These are phyloP conservation scores for Kodamaea hsintzibuensis DNA, from an alignment of 805 yeast species.

Conservation along the genomic window DNA sequence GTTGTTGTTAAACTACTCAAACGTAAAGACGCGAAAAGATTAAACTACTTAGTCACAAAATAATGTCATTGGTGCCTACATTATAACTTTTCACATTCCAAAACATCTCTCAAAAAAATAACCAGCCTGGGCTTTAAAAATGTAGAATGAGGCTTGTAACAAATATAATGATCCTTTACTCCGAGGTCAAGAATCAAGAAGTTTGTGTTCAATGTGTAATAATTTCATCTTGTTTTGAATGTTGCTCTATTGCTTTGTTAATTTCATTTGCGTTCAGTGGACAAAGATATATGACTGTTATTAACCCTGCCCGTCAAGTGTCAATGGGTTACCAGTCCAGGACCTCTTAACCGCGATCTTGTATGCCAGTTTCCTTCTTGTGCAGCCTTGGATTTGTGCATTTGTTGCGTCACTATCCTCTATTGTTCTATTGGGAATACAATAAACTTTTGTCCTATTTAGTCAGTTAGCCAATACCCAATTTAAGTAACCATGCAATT, in stretches of 20 bases:
- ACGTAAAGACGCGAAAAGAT: background rate
- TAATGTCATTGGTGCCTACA: background rate
- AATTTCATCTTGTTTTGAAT: background rate
- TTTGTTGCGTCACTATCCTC: background rate
- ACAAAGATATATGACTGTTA: no score
- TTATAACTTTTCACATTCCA: background rate
- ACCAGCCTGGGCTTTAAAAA: background rate
- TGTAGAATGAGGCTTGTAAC: no score
- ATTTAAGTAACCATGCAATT: background rate
- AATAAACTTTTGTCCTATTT: background rate
- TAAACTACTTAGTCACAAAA: background rate
- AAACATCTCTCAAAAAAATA: background rate
- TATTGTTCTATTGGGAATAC: background rate
- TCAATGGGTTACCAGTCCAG: background rate
- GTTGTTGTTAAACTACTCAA: background rate
- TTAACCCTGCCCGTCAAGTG: background rate
- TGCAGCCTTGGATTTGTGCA: background rate
- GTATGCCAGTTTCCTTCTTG: background rate
- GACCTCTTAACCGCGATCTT: background rate
- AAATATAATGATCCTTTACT: background rate
- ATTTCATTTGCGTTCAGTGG: background rate
- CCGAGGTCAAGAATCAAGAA: no score
- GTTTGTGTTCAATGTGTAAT: background rate
- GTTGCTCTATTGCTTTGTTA: background rate
- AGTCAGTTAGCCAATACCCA: background rate